These are phyloP conservation scores for Datura wrightii DNA, from an alignment of 257 asterid genomes.

Conservation along the genomic window DNA sequence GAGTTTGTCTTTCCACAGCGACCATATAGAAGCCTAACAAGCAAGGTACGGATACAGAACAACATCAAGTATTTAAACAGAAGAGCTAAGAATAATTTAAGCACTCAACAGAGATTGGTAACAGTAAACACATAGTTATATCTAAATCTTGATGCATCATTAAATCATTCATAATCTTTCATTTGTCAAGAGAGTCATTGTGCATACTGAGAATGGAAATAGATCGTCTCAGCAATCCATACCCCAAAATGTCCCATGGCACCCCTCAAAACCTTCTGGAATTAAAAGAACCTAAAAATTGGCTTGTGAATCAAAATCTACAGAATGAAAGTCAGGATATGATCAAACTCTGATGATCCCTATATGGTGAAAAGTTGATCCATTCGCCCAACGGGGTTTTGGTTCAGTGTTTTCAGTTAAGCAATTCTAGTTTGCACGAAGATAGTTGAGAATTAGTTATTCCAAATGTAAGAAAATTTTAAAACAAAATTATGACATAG, in stretches of 20 bases:
- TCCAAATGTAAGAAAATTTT: not conserved
- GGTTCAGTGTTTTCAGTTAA: not conserved
- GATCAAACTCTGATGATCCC: not conserved
- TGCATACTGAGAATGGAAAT: not conserved
- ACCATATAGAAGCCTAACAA: conserved; percentile 86
- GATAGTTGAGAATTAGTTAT: not conserved
- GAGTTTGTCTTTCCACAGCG: conserved; percentile 77
- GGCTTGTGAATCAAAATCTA: not conserved
- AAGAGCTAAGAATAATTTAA: not conserved
- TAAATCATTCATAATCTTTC: not conserved
- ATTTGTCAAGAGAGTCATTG: not conserved
- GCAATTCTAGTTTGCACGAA: not conserved
- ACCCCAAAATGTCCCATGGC: not conserved
- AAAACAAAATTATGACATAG: not conserved
- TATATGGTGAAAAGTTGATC: not conserved
- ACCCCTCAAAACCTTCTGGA: not conserved
- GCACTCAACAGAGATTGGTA: not conserved
- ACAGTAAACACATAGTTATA: not conserved
- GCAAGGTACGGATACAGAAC: not conserved
- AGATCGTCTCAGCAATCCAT: not conserved
- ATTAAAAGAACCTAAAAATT: not conserved
- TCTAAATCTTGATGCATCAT: not conserved
- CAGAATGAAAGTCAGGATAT: not conserved
- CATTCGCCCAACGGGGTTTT: not conserved
- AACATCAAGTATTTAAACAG: not conserved